Conservation (phyloP, 345 rosid species). For the Eutrema yunnanense region DNA sequence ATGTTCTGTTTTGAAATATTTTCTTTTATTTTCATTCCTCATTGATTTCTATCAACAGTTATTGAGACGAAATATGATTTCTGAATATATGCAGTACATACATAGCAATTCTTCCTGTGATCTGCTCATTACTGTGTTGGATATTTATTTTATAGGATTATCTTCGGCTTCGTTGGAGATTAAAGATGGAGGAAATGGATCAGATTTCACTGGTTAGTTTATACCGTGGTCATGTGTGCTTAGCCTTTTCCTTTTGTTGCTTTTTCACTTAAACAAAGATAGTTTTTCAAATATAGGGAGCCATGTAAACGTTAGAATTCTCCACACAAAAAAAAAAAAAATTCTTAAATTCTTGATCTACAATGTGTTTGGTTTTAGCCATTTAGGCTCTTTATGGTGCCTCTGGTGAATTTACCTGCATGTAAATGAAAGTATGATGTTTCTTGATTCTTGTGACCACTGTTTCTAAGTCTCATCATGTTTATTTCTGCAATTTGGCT, state of each 20-base stretch:
- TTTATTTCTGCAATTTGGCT: not conserved
- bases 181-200: constrained; percentile 43
- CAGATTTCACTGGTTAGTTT: constrained; percentile 34
- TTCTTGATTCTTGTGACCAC: not conserved
- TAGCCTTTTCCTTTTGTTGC: not conserved
- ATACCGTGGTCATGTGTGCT: not conserved
- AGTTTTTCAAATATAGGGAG: not conserved
- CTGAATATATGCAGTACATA: not conserved
- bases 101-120: not conserved
- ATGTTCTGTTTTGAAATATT: not conserved
- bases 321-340: not conserved
- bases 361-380: not conserved
- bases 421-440: not conserved
- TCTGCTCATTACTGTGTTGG: constrained; percentile 1
- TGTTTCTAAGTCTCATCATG: not conserved
- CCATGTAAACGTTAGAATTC: not conserved
- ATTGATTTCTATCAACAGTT: not conserved
- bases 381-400: not conserved
- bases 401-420: not conserved
- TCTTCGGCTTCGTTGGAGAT: constrained; percentile 89
- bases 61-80: not conserved
- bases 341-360: not conserved
- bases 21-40: not conserved
- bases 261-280: not conserved
- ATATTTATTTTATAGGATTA: constrained; percentile 46